phyloP scores from a whole-genome alignment of 2,329 filamentous ascomycete genomes.

The Fusarium hostae region DNA sequence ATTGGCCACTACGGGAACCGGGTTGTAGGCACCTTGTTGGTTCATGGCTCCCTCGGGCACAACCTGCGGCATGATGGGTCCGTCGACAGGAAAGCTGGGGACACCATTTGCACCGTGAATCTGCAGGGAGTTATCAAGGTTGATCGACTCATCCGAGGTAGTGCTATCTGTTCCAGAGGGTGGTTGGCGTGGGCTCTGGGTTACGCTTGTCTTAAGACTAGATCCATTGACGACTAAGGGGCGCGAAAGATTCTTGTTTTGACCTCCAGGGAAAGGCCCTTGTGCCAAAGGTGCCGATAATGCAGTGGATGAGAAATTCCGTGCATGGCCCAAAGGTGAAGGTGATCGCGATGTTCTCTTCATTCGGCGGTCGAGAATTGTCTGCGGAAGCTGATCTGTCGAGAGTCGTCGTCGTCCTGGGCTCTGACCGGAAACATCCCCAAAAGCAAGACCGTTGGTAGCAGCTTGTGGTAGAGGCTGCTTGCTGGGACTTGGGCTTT shows the following conservation, averaged over 20 bases:
- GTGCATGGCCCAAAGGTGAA: slow-evolving; percentile 64
- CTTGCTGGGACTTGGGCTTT: slow-evolving; percentile 45
- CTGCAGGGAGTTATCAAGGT: slow-evolving; percentile 46
- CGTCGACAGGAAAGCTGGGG: slow-evolving; percentile 28
- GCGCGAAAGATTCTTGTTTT: slow-evolving; percentile 51
- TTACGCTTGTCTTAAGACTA: slow-evolving; percentile 50
- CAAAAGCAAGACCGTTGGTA: slow-evolving; percentile 58
- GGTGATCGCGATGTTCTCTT: slow-evolving; percentile 65
- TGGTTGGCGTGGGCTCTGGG: slow-evolving; percentile 38
- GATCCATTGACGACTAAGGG: slow-evolving; percentile 67
- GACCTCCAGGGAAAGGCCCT: slow-evolving; percentile 51
- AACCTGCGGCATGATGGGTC: slow-evolving; percentile 7
- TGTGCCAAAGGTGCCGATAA: slow-evolving; percentile 54
- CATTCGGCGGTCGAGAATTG: slow-evolving; percentile 64
- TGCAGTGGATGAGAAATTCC: slow-evolving; percentile 56
- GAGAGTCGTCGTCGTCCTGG: slow-evolving; percentile 60
- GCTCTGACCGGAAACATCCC: slow-evolving; percentile 56
- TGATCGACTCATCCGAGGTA: slow-evolving; percentile 38
- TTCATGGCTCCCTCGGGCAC: slow-evolving; percentile 25
- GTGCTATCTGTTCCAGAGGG: slow-evolving; percentile 25
- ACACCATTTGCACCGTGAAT: slow-evolving; percentile 36
- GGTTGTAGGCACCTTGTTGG: slow-evolving; percentile 38
- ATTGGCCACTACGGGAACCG: slow-evolving; percentile 51
- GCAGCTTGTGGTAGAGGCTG: slow-evolving; percentile 43
- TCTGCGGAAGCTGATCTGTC: slow-evolving; percentile 65